Percentiles rank a stretch among this genome's conserved stretches.
phyloP scores from a whole-genome alignment of 2,329 filamentous ascomycete genomes.

The Colletotrichum sp. region DNA sequence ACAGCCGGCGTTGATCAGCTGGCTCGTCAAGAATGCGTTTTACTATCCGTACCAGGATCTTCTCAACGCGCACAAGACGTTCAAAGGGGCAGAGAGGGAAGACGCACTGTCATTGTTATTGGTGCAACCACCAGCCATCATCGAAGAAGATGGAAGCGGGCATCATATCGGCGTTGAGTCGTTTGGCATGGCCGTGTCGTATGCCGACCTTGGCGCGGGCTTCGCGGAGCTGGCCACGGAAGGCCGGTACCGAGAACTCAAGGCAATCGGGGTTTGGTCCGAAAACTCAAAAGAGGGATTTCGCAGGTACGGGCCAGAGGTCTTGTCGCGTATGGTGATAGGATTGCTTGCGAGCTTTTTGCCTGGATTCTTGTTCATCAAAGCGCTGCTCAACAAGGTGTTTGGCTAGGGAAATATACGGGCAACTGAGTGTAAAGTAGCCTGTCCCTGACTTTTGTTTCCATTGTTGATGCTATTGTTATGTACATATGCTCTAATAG shows the following conservation, averaged over 20 bases:
- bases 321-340: not conserved
- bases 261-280: not conserved
- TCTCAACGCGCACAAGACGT: not conserved
- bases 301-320: not conserved
- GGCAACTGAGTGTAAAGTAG: not conserved
- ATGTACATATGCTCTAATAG: not conserved
- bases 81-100: not conserved
- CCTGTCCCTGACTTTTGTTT: not conserved
- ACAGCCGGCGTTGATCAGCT: not conserved
- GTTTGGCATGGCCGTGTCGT: not conserved
- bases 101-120: not conserved
- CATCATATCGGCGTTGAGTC: not conserved
- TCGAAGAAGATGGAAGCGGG: slow-evolving; percentile 9
- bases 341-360: slow-evolving; percentile 7
- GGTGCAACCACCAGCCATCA: slow-evolving; percentile 7
- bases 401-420: not conserved
- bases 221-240: slow-evolving; percentile 6
- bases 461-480: not conserved
- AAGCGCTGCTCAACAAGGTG: not conserved
- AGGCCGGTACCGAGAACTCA: not conserved
- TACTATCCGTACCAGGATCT: slow-evolving; percentile 15
- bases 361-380: slow-evolving; percentile 1
- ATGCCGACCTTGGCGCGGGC: slow-evolving; percentile 4
- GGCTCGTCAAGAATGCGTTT: slow-evolving; percentile 3
- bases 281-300: not conserved